A percentile compares a stretch with the other conserved stretches of the same genome.
Evolutionary conservation across 169 alveolate genomes (phyloP).

Genomic region (Plasmodium billcollinsi): DNA sequence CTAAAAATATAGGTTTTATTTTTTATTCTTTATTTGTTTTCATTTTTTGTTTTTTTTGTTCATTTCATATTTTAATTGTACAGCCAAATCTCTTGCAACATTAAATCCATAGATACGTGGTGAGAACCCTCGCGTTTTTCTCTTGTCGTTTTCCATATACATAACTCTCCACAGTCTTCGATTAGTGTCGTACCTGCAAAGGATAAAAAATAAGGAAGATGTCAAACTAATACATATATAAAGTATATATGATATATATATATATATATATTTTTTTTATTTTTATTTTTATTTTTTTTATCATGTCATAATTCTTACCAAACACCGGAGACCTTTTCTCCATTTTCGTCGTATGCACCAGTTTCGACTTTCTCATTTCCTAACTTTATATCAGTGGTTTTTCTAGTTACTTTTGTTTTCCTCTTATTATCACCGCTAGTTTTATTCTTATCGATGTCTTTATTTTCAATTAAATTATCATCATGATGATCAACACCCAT

Average conservation of each 20-base stretch:
- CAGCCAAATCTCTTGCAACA: conserved; percentile 66
- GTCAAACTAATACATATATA: background rate
- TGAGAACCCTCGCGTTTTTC: conserved; percentile 71
- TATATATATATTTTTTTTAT: background rate
- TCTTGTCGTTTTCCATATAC: conserved; percentile 73
- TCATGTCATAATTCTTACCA: conserved; percentile 23
- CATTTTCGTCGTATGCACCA: conserved; percentile 73
- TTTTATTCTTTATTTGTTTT: background rate
- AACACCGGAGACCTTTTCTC: conserved; percentile 68
- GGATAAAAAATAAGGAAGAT: background rate
- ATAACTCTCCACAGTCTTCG: conserved; percentile 73
- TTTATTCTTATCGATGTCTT: background rate
- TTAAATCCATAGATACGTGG: conserved; percentile 74
- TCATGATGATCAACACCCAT: background rate
- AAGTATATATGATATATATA: background rate
- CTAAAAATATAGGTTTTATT: background rate
- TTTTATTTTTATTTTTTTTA: background rate
- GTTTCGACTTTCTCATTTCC: conserved; percentile 56
- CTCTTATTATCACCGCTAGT: background rate
- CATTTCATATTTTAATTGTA: conserved; percentile 71
- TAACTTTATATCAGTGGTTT: conserved; percentile 1
- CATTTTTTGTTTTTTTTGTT: conserved; percentile 59
- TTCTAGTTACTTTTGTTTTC: conserved; percentile 14
- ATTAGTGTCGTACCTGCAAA: conserved; percentile 58
- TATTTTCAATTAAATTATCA: conserved; percentile 1